Conservation (phyloP, 139 green algal genomes). For the Chlorella vulgaris region DNA sequence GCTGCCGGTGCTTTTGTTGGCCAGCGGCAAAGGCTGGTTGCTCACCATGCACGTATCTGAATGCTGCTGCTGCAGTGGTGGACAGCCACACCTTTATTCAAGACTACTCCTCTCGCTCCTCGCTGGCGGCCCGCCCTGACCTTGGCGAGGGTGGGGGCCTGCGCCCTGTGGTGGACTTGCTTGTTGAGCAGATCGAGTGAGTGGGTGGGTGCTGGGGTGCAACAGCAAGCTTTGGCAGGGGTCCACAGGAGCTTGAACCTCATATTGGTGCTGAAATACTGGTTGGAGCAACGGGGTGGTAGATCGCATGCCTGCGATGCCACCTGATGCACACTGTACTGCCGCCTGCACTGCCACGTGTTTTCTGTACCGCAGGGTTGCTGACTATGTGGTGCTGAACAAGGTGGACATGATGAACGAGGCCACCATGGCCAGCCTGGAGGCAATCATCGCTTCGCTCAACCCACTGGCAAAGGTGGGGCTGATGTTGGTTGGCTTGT, state of each 20-base stretch:
- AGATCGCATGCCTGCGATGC: too few relatives aligned
- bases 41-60: too few relatives aligned
- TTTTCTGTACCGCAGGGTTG: conserved; percentile 51
- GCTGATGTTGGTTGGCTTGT: not conserved
- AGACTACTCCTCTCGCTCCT: conserved; percentile 73
- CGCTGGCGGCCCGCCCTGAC: conserved; percentile 78
- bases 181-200: conserved; percentile 88
- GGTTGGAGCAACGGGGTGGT: too few relatives aligned
- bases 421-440: conserved; percentile 63
- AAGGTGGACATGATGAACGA: conserved; percentile 77
- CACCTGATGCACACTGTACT: not conserved
- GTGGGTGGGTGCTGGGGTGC: not conserved
- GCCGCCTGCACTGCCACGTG: not conserved
- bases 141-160: conserved; percentile 86
- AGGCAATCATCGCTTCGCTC: conserved; percentile 72
- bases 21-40: too few relatives aligned
- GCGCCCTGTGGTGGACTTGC: conserved; percentile 90
- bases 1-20: too few relatives aligned
- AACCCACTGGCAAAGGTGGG: conserved; percentile 82
- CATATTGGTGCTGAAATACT: too few relatives aligned
- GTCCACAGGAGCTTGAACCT: too few relatives aligned
- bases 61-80: too few relatives aligned
- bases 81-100: conserved; percentile 80
- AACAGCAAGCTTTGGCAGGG: too few relatives aligned
- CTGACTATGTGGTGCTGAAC: conserved; percentile 93